phyloP scores from a whole-genome alignment of 108 stramenopile genomes.

The Discostella pseudostelligera region DNA sequence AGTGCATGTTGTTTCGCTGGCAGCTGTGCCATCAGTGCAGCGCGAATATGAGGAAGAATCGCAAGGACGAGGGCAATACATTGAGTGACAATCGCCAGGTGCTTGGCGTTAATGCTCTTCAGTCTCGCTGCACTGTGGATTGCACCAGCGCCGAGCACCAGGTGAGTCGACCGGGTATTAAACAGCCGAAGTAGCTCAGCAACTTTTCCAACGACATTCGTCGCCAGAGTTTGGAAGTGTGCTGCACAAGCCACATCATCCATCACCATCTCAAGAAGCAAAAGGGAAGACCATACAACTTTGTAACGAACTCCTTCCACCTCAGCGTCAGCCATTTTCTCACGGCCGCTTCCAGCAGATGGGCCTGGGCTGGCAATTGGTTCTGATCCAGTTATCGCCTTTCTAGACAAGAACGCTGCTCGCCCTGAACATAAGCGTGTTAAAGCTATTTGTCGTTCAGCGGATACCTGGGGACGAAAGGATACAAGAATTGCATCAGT shows the following conservation, averaged over 20 bases:
- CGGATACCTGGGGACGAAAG: constrained; percentile 51
- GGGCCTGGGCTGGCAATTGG: constrained; percentile 15
- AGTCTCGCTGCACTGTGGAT: constrained; percentile 88
- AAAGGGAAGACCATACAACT: constrained; percentile 92
- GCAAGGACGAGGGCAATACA: constrained; percentile 83
- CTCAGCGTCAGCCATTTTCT: constrained; percentile 68
- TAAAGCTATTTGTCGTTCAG: constrained; percentile 73
- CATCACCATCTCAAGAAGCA: constrained; percentile 90
- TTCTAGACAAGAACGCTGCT: constrained; percentile 54
- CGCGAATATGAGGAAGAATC: constrained; percentile 89
- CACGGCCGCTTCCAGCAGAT: constrained; percentile 22
- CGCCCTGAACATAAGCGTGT: constrained; percentile 80
- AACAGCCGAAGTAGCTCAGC: constrained; percentile 87
- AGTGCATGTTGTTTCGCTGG: constrained; percentile 90
- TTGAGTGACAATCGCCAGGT: constrained; percentile 91
- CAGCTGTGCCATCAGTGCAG: constrained; percentile 90
- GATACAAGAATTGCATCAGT: neutral
- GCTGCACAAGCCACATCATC: constrained; percentile 80
- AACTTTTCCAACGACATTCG: constrained; percentile 85
- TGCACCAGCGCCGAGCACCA: constrained; percentile 92
- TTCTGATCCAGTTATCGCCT: constrained; percentile 15
- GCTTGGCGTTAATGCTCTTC: constrained; percentile 94
- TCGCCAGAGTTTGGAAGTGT: constrained; percentile 82
- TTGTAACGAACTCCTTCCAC: constrained; percentile 86
- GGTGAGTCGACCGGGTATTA: constrained; percentile 88